Percentiles rank a stretch among this genome's conserved stretches.
phyloP scores from a whole-genome alignment of 805 yeast genomes.

The Kodamaea hsintzibuensis region DNA sequence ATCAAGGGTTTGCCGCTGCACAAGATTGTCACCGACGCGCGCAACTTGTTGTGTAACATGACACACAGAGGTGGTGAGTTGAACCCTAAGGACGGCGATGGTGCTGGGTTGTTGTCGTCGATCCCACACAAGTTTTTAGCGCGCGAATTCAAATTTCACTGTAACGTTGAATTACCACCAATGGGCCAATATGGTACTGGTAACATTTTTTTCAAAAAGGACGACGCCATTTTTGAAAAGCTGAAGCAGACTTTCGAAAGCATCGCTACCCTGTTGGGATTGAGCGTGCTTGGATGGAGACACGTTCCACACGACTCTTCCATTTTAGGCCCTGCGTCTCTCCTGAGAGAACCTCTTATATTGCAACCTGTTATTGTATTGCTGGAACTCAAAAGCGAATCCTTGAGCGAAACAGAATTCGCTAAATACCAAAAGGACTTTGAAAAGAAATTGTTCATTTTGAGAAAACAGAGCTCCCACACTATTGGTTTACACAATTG shows the following conservation, averaged over 20 bases:
- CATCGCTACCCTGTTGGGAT: conserved; percentile 73
- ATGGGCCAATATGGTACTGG: conserved; percentile 93
- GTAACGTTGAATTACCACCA: conserved; percentile 68
- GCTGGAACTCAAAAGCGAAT: conserved; percentile 28
- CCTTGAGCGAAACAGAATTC: conserved; percentile 53
- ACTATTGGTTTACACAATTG: conserved; percentile 93
- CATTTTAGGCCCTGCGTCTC: conserved; percentile 90
- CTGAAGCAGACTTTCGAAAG: conserved; percentile 78
- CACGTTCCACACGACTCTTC: conserved; percentile 92
- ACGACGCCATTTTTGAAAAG: conserved; percentile 64
- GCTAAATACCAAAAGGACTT: conserved; percentile 63
- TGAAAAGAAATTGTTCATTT: conserved; percentile 79
- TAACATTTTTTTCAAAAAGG: conserved; percentile 90
- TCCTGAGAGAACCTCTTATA: conserved; percentile 87
- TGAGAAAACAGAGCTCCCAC: conserved; percentile 88
- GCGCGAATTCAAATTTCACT: conserved; percentile 77
- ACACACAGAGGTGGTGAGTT: conserved; percentile 99
- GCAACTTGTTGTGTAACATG: conserved; percentile 89
- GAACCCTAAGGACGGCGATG: conserved; percentile 97
- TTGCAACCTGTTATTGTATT: conserved; percentile 92
- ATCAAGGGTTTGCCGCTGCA: conserved; percentile 86
- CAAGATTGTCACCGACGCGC: conserved; percentile 90
- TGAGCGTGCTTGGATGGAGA: conserved; percentile 92
- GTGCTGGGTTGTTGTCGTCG: conserved; percentile 95
- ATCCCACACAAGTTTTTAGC: conserved; percentile 86